These are phyloP conservation scores for Darksidea phi DNA, from an alignment of 495 filamentous ascomycete genomes.

Conservation along the genomic window DNA sequence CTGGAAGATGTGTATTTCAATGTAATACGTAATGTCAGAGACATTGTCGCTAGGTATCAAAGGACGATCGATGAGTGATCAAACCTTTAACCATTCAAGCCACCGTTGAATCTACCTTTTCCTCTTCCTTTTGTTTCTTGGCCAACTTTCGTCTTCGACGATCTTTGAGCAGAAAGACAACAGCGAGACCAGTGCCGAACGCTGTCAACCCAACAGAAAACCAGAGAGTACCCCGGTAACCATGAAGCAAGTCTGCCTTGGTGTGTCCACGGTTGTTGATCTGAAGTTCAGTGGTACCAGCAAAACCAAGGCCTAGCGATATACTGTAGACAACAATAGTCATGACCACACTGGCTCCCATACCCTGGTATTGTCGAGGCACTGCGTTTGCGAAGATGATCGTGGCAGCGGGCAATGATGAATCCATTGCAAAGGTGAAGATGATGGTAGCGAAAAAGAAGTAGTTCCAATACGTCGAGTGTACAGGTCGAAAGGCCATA, in stretches of 20 bases:
- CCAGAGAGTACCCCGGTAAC: slow-evolving; percentile 59
- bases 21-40: too few species aligned
- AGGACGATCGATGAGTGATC: too few species aligned
- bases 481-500: slow-evolving; percentile 48
- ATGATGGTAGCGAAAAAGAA: slow-evolving; percentile 57
- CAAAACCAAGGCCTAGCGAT: slow-evolving; percentile 61
- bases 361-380: slow-evolving; percentile 60
- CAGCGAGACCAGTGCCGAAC: slow-evolving; percentile 46
- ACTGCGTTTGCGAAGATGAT: slow-evolving; percentile 60
- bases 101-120: too few species aligned
- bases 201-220: slow-evolving; percentile 55
- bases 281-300: slow-evolving; percentile 60
- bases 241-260: slow-evolving; percentile 47
- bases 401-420: slow-evolving; percentile 59
- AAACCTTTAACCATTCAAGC: too few species aligned
- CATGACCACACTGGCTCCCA: slow-evolving; percentile 62
- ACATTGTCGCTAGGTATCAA: too few species aligned
- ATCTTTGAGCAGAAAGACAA: slow-evolving; percentile 25
- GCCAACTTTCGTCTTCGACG: too few species aligned
- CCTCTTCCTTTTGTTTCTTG: too few species aligned
- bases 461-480: slow-evolving; percentile 60
- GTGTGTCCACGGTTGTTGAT: slow-evolving; percentile 48
- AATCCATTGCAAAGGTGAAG: slow-evolving; percentile 63
- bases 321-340: slow-evolving; percentile 69
- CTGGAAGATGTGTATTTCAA: too few species aligned